Base-by-base conservation (phyloP, 2,329 filamentous ascomycete genomes). In the Dactylonectria macrodidyma region DNA sequence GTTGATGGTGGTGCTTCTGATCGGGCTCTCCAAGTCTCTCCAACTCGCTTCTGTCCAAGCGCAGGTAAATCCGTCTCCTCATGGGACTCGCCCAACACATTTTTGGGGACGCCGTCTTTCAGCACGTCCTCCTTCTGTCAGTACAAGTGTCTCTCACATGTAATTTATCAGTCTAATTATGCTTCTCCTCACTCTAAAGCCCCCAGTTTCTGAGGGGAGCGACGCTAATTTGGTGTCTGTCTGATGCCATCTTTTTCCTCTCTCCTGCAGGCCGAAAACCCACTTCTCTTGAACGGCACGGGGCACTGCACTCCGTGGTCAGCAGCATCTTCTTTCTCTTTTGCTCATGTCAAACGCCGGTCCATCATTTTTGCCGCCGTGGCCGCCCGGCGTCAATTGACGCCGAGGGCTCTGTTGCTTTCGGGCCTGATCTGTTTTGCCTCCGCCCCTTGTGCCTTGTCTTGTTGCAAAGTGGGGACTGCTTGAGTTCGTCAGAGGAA, bases 341-440 rank as follows among this genome's bases (percentile, higher is more conserved):
- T 34, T 24, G 10, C 19, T 2, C 33, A 57, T 57, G 55, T 33
- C 38, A 8, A 44, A 30, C 30, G 24, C 26, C 12, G 14, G 44
- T 41, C 46, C 19, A 47, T 44, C 36, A 11, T 46, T 9, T 55
- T 59, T 55, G 46, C 34, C 46, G 59, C 59, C 59, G 48, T 62
- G 33, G 30, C 57, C 57, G 48, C 59, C 48, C 36, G 41, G 58
- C 58, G 58, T 61, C 34, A 46, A 60, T 46, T 34, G 24, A 16
- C 48, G 59, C 33, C 38, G 38, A 30, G 26, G 30, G 11, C 16
- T 16, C 34, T 62, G 19, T 41, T 61, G 57, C 41, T 44, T 44
- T 66, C 52, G 63, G 63, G 24, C 63, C 63, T 62, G 63, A 61
- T 54, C 22, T 61, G 51, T 48, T n/a, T 33, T 4, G 22, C 54